Conservation (phyloP, 2,329 filamentous ascomycete genomes). For the Nectriaceae sp. region DNA sequence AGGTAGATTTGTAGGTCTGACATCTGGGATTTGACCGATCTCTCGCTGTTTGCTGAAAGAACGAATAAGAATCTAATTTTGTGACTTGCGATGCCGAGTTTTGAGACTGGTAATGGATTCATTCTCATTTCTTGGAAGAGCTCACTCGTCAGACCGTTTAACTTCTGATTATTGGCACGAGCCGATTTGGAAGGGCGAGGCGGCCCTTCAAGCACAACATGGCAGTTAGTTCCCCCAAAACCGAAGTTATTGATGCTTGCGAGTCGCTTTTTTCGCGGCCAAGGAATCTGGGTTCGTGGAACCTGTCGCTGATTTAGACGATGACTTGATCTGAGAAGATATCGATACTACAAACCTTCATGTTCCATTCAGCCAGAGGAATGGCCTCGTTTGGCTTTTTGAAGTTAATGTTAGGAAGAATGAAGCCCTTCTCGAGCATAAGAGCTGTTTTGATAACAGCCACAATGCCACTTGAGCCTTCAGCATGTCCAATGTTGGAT, state of each 20-base stretch:
- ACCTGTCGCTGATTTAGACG: not conserved
- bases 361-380: not conserved
- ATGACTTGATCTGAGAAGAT: not conserved
- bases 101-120: not conserved
- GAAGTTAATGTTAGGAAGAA: conserved; percentile 17
- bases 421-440: conserved; percentile 20
- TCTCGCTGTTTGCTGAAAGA: not conserved
- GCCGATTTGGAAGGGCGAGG: not conserved
- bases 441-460: conserved; percentile 29
- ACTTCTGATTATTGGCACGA: not conserved
- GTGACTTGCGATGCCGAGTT: not conserved
- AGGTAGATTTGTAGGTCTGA: not conserved
- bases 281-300: not conserved
- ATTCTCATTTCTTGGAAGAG: not conserved
- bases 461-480: conserved; percentile 25
- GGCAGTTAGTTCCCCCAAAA: conserved; percentile 13
- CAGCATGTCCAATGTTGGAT: conserved; percentile 42
- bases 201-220: not conserved
- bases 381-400: not conserved
- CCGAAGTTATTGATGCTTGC: conserved; percentile 33
- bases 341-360: not conserved
- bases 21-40: not conserved
- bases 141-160: not conserved
- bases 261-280: not conserved
- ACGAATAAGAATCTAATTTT: not conserved